Base-by-base conservation (phyloP, 1,284 basidiomycete species). In the Abortiporus biennis region DNA sequence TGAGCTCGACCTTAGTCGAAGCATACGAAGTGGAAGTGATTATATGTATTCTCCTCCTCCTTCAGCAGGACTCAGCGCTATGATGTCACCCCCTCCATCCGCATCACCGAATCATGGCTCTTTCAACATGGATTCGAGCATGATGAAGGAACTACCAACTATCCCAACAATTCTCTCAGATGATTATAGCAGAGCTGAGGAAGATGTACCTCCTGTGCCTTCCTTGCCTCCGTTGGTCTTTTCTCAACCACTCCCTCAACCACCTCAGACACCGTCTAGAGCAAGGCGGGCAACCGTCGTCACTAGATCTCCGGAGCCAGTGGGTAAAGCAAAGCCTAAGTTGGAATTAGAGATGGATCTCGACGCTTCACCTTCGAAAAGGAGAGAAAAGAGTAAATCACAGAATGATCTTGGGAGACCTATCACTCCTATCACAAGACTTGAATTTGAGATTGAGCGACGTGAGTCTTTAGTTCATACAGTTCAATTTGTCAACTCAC, bases 251-350 rank as follows among this genome's bases (percentile, higher is more conserved):
- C 34, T 22, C 27, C 36, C 38, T 6, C 52, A 15, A 43, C 53
- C 47, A 45, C 16, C 71, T 3, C 44, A 48, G 47, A 53, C 55
- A 2, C 53, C 54, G 11, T 49, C 54, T n/a, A 44, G 78, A 40
- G 67, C 62, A 46, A 74, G 83, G 27, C 72, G 83, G 5, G 80
- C 78, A 21, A 86, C 83, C 1, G 76, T 86, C 45, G 74, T 78
- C 12, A 73, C 76, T 25, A 64, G 68, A 17, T 80, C 80, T 0
- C 81, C 80, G 2, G 69, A 72, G 41, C 63, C 60, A 40, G 38
- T 50, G 54, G 42, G 47, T 46, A 42, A 40, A 20, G n/a, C n/a
- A n/a, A 52, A 27, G 50, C 49, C 47, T 42, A 54, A 45, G 37
- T 42, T 43, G 22, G 57, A 49, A 25, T 42, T 66, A 40, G 68